Evolutionary conservation across 163 green algal species (phyloP).

Genomic region (Coccomyxa subellipsoidea): DNA sequence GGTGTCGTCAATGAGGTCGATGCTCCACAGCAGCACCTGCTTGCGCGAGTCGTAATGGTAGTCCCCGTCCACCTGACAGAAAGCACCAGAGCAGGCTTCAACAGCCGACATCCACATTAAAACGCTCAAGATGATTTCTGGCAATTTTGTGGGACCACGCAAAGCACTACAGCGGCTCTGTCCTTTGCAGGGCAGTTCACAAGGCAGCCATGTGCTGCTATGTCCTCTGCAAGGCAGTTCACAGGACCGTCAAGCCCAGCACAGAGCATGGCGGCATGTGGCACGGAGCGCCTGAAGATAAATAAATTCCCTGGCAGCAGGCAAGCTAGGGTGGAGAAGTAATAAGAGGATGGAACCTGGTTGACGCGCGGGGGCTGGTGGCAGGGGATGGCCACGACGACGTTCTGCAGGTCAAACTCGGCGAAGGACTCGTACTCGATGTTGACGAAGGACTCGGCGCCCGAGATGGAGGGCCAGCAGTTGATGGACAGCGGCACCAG

Average conservation of each 20-base stretch:
- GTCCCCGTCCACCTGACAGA: conserved; percentile 83
- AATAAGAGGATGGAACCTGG: conserved; percentile 40
- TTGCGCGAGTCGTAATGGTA: conserved; percentile 80
- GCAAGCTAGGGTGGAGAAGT: not conserved
- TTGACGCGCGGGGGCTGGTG: conserved; percentile 83
- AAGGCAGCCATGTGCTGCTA: too few species aligned
- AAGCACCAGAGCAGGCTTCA: not conserved
- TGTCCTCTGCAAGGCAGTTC: too few species aligned
- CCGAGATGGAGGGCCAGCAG: conserved; percentile 88
- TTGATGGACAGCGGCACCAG: conserved; percentile 92
- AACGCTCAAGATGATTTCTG: too few species aligned
- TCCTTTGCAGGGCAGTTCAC: too few species aligned
- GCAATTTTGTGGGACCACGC: too few species aligned
- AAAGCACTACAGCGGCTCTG: too few species aligned
- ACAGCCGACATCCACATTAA: not conserved
- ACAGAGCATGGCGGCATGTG: too few species aligned
- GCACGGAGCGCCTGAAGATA: too few species aligned
- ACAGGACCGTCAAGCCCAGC: too few species aligned
- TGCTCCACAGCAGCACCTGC: conserved; percentile 78
- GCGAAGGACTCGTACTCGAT: conserved; percentile 95
- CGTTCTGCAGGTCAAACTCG: conserved; percentile 77
- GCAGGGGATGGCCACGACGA: conserved; percentile 91
- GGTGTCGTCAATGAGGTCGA: conserved; percentile 88
- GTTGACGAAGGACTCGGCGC: conserved; percentile 92
- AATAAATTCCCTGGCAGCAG: not conserved